phyloP scores from a whole-genome alignment of 2,329 filamentous ascomycete species.

The Sordariomycetes sp. region DNA sequence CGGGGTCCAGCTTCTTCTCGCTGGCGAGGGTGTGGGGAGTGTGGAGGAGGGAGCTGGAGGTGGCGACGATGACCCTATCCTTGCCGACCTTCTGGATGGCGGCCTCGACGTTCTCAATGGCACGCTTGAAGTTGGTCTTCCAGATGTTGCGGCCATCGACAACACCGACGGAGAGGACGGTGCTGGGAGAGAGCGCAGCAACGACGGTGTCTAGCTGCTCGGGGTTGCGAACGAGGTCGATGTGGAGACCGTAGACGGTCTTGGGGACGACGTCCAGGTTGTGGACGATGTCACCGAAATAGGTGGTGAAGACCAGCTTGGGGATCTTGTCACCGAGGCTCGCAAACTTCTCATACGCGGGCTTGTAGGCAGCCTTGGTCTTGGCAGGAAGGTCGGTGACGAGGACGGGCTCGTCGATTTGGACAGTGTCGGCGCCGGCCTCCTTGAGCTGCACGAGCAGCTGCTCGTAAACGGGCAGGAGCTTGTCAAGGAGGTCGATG shows the following conservation, averaged over 20 bases:
- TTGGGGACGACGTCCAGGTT: conserved; percentile 84
- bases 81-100: conserved; percentile 92
- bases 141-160: conserved; percentile 99
- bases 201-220: conserved; percentile 88
- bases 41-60: conserved; percentile 95
- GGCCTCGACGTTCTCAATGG: conserved; percentile 80
- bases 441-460: conserved; percentile 87
- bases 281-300: conserved; percentile 99
- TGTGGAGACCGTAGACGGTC: conserved; percentile 72
- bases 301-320: conserved; percentile 83
- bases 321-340: conserved; percentile 68
- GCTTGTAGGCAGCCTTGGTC: conserved; percentile 95
- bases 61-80: conserved; percentile 93
- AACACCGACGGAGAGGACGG: conserved; percentile 86
- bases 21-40: conserved; percentile 94
- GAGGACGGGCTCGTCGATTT: conserved; percentile 96
- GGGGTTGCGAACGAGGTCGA: conserved; percentile 95
- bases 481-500: conserved; percentile 85
- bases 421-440: conserved; percentile 89
- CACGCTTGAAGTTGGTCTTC: conserved; percentile 98
- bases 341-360: conserved; percentile 82
- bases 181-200: conserved; percentile 72
- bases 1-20: conserved; percentile 94
- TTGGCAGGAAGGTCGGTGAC: conserved; percentile 87
- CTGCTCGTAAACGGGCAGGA: conserved; percentile 88